Evolutionary conservation across 306 rosid species (phyloP).

Genomic region (Amphicarpaea edgeworthii): DNA sequence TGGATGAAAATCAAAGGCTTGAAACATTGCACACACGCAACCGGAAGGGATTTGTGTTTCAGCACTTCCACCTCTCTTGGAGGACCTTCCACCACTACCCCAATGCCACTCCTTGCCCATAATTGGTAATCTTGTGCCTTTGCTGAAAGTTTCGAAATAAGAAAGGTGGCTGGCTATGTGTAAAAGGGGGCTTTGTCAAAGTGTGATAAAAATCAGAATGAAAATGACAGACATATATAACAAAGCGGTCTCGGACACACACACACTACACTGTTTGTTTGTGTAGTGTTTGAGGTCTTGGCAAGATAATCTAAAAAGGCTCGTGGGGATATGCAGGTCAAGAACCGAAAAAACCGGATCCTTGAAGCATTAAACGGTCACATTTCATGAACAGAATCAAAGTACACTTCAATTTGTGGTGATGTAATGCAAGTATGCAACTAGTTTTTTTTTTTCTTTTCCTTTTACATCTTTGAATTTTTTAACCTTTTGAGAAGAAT

Average conservation of each 20-base stretch:
- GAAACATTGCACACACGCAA: conserved; percentile 88
- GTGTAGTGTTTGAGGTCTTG: conserved; percentile 21
- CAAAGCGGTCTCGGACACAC: conserved; percentile 29
- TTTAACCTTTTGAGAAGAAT: conserved; percentile 33
- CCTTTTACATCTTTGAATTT: not conserved
- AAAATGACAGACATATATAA: conserved; percentile 51
- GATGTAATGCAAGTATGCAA: conserved; percentile 26
- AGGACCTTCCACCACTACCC: conserved; percentile 57
- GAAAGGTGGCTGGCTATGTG: conserved; percentile 28
- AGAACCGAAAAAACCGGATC: conserved; percentile 84
- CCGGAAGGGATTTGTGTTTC: conserved; percentile 62
- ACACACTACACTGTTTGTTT: conserved; percentile 1
- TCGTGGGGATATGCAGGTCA: conserved; percentile 44
- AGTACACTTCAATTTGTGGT: conserved; percentile 51
- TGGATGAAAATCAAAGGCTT: conserved; percentile 87
- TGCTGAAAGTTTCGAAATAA: conserved; percentile 11
- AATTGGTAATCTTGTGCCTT: conserved; percentile 31
- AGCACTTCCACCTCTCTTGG: conserved; percentile 55
- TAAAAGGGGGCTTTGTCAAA: conserved; percentile 35
- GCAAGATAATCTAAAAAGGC: conserved; percentile 36
- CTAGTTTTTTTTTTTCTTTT: not conserved
- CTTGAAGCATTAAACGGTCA: conserved; percentile 63
- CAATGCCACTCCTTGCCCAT: conserved; percentile 86
- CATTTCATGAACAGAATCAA: conserved; percentile 62
- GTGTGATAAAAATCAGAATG: conserved; percentile 49